These are phyloP conservation scores for Pyrus pyrifolia DNA, from an alignment of 306 rosid genomes.

Conservation along the genomic window DNA sequence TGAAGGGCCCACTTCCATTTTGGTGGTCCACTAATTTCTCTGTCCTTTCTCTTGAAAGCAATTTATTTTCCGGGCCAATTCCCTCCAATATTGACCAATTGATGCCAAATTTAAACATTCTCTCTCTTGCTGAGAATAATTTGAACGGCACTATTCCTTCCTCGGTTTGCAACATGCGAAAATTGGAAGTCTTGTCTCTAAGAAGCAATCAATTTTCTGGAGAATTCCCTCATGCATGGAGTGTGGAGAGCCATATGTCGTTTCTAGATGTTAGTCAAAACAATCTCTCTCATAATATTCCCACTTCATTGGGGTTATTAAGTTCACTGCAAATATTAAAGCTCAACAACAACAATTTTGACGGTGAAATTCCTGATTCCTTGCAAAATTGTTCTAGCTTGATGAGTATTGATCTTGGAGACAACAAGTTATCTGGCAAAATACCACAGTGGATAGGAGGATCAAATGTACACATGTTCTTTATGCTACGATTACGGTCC, in stretches of 20 bases:
- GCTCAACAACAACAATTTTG: not conserved
- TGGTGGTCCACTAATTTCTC: not conserved
- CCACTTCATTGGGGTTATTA: not conserved
- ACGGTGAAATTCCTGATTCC: not conserved
- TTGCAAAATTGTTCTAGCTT: not conserved
- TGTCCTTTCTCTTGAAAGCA: not conserved
- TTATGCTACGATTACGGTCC: not conserved
- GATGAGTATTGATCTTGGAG: not conserved
- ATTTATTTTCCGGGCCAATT: not conserved
- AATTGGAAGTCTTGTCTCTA: rapidly evolving
- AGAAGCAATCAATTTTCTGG: not conserved
- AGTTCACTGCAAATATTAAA: not conserved
- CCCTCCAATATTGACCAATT: not conserved
- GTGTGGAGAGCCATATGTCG: rapidly evolving
- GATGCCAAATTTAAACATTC: not conserved
- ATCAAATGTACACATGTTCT: not conserved
- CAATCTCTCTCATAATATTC: not conserved
- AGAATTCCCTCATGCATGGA: not conserved
- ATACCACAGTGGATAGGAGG: not conserved
- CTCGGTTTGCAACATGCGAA: not conserved
- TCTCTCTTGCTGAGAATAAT: not conserved
- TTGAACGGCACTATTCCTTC: not conserved
- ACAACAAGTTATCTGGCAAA: not conserved
- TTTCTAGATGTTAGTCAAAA: not conserved
- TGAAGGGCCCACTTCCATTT: not conserved